Percentiles rank a stretch among this genome's conserved stretches.
Conservation (phyloP, 2,329 filamentous ascomycete genomes). For the Thelonectria blattea region DNA sequence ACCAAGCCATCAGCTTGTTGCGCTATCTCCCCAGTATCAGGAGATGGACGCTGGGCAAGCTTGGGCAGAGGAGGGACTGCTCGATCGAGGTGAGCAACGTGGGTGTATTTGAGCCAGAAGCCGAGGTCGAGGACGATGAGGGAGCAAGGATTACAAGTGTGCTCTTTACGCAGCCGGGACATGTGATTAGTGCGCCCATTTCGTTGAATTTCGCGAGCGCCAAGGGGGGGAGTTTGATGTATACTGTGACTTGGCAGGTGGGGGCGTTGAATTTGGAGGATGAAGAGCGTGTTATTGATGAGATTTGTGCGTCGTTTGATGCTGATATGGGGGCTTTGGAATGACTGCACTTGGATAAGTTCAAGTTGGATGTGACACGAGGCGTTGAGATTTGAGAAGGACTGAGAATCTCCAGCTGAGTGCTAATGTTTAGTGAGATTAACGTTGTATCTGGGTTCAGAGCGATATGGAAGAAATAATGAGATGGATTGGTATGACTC, state of each 20-base stretch:
- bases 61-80: conserved; percentile 30
- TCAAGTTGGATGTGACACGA: too few relatives aligned
- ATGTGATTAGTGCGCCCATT: conserved; percentile 26
- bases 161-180: conserved; percentile 35
- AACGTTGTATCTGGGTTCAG: too few relatives aligned
- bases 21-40: conserved; percentile 32
- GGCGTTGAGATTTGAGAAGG: too few relatives aligned
- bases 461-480: too few relatives aligned
- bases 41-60: conserved; percentile 30
- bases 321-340: conserved; percentile 24
- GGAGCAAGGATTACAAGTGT: conserved; percentile 24
- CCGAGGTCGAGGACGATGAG: neutral
- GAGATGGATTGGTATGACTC: too few relatives aligned
- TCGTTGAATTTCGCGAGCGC: conserved; percentile 30
- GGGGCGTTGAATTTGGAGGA: conserved; percentile 32
- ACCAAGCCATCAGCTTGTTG: conserved; percentile 31
- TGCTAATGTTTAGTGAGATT: too few relatives aligned
- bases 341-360: too few relatives aligned
- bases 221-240: conserved; percentile 30
- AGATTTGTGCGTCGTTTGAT: conserved; percentile 24
- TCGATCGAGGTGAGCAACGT: conserved; percentile 36
- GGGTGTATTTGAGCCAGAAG: conserved; percentile 22
- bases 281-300: conserved; percentile 29
- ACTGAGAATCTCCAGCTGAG: too few relatives aligned
- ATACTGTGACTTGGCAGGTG: conserved; percentile 34